Evolutionary conservation across 2,329 filamentous ascomycete species (phyloP), one percentile per base, ranked within the genome.

Genomic region (Neofusicoccum cordaticola): DNA sequence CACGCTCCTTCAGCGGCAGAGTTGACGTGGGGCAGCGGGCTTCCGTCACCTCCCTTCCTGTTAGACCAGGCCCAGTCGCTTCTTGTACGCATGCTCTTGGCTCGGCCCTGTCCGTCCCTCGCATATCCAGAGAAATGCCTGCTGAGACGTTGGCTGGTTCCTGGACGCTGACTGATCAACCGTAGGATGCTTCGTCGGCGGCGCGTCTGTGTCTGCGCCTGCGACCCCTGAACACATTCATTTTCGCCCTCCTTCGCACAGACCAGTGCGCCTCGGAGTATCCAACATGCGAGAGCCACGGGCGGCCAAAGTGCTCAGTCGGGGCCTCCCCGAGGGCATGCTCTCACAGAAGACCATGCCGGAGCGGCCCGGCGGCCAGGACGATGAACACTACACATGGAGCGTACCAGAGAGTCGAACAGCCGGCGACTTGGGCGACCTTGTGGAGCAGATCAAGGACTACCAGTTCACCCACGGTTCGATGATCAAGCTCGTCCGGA

Each of bases 381-480:
- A 51, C 2, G 48, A 51, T n/a, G 48, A 51, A 13, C 27, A 51
- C 15, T 51, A 34, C 12, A 35, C 22, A 11, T 51, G 48, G 48
- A 51, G 11, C 27, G 34, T 51, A 8, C 48, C 48, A 6, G 22
- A 34, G 5, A 51, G 48, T 9, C 48, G 34, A n/a, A 34, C 12
- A 15, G 27, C 22, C 27, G 48, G 48, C 2, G 48, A 51, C 27
- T 27, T 51, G 4, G 48, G 48, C 9, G 48, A 51, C 15, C 22
- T 51, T 2, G 27, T 51, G 11, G 48, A 51, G 12, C 72, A 78
- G 19, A 74, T 78, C 39, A 71, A 78, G 66, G 79, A 81, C 68
- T 80, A 77, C 70, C 78, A 78, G 64, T 63, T 80, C 61, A 79
- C 74, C 45, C 78, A 80, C 68, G 78, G 79, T 51, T 77, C 74